A percentile compares a stretch with the other conserved stretches of the same genome.
phyloP scores from a whole-genome alignment of 2,329 filamentous ascomycete species.

The Tympanopsis confertula region DNA sequence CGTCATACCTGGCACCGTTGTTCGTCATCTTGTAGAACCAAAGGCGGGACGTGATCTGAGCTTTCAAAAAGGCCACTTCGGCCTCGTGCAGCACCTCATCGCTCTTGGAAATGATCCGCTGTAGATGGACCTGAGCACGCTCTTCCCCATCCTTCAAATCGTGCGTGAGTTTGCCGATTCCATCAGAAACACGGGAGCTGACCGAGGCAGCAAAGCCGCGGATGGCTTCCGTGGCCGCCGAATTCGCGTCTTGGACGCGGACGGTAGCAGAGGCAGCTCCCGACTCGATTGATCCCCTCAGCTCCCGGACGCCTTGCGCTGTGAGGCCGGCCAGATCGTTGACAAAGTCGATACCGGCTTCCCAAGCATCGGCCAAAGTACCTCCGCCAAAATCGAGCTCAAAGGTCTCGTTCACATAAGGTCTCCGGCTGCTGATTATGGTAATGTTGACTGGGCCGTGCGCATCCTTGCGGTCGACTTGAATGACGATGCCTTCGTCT shows the following conservation, averaged over 20 bases:
- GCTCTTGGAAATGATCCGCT: conserved; percentile 16
- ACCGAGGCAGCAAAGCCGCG: too few relatives aligned
- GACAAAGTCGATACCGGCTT: conserved; percentile 27
- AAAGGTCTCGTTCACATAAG: conserved; percentile 49
- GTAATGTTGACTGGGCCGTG: conserved; percentile 45
- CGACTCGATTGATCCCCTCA: too few relatives aligned
- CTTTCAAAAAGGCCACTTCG: conserved; percentile 32
- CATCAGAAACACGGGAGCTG: conserved; percentile 3
- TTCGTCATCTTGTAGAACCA: conserved; percentile 43
- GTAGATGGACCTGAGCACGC: conserved; percentile 19
- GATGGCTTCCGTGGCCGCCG: too few relatives aligned
- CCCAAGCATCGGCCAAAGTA: conserved; percentile 28
- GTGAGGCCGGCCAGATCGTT: conserved; percentile 25
- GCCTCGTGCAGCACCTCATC: conserved; percentile 26
- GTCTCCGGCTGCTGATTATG: conserved; percentile 44
- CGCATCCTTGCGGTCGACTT: conserved; percentile 39
- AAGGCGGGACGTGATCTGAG: conserved; percentile 43
- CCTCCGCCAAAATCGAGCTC: conserved; percentile 45
- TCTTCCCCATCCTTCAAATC: conserved; percentile 11
- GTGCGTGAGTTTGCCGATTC: conserved; percentile 13
- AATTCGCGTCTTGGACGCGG: too few relatives aligned
- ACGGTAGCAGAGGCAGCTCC: too few relatives aligned
- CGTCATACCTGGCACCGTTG: conserved; percentile 29
- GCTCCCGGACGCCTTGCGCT: too few relatives aligned
- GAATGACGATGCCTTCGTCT: conserved; percentile 38